These are phyloP conservation scores for Suhomyces sp. DNA, from an alignment of 805 yeast genomes.

Conservation along the genomic window DNA sequence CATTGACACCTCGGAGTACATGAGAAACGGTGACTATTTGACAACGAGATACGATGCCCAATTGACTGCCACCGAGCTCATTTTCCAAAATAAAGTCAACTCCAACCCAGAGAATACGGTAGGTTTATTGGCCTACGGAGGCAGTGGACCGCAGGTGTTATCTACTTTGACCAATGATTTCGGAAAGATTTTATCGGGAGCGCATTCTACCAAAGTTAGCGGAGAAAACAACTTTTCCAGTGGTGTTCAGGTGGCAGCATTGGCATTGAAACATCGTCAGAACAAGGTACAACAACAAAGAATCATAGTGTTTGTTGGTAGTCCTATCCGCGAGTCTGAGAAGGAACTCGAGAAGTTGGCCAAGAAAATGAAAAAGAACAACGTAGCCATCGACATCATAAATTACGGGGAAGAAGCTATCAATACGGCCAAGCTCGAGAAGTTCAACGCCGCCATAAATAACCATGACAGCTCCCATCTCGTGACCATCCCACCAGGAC, in stretches of 20 bases:
- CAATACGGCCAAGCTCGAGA: slow-evolving; percentile 77
- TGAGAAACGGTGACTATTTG: slow-evolving; percentile 92
- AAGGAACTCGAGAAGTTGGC: slow-evolving; percentile 81
- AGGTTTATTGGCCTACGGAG: slow-evolving; percentile 87
- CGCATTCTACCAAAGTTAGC: slow-evolving; percentile 71
- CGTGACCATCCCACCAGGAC: slow-evolving; percentile 85
- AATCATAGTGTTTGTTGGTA: slow-evolving; percentile 84
- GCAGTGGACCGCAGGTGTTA: slow-evolving; percentile 79
- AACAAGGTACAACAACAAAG: slow-evolving; percentile 91
- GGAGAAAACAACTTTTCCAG: slow-evolving; percentile 71
- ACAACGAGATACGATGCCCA: slow-evolving; percentile 91
- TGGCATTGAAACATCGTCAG: slow-evolving; percentile 94
- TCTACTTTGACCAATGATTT: slow-evolving; percentile 85
- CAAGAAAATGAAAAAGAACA: slow-evolving; percentile 90
- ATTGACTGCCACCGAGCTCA: slow-evolving; percentile 80
- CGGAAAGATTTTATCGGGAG: slow-evolving; percentile 80
- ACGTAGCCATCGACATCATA: slow-evolving; percentile 83
- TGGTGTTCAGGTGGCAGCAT: slow-evolving; percentile 85
- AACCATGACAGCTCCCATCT: slow-evolving; percentile 78
- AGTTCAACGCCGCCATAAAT: slow-evolving; percentile 71
- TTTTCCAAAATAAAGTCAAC: slow-evolving; percentile 82
- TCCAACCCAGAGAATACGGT: slow-evolving; percentile 93
- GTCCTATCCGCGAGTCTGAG: slow-evolving; percentile 71
- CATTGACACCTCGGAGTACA: slow-evolving; percentile 92
- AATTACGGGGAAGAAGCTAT: slow-evolving; percentile 86